Evolutionary conservation across 164 flowering plant species (phyloP).

Genomic region (Berberis vulgaris): DNA sequence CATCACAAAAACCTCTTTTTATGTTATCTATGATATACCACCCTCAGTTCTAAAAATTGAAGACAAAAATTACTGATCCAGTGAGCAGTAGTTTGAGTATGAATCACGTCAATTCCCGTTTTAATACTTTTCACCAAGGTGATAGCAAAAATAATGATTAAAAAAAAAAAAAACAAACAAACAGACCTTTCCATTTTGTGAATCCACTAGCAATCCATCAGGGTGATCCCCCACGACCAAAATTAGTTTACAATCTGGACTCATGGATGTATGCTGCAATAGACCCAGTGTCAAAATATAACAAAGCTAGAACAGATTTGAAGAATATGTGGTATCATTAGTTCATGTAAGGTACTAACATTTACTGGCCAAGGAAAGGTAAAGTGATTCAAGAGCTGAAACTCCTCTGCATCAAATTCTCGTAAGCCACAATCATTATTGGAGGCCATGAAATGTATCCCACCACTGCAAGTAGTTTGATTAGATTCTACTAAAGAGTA

Average conservation of each 20-base stretch:
- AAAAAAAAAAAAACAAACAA: not conserved
- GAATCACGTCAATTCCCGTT: not conserved
- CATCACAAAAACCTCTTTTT: not conserved
- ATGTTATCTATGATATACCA: too few relatives aligned
- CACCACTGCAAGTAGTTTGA: slow-evolving; percentile 35
- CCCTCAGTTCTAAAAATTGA: not conserved
- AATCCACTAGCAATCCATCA: slow-evolving; percentile 54
- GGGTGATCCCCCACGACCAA: slow-evolving; percentile 60
- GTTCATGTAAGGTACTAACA: slow-evolving; percentile 28
- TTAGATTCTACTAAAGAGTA: not conserved
- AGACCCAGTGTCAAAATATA: not conserved
- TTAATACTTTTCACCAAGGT: not conserved
- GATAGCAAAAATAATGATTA: not conserved
- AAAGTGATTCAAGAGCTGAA: slow-evolving; percentile 54
- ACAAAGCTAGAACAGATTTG: not conserved
- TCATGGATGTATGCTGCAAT: slow-evolving; percentile 71
- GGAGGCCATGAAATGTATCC: slow-evolving; percentile 50
- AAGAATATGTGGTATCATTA: not conserved
- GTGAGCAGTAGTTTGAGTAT: not conserved
- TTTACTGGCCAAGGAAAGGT: slow-evolving; percentile 70
- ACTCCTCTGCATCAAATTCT: slow-evolving; percentile 57
- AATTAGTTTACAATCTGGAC: slow-evolving; percentile 56
- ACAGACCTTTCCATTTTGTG: slow-evolving; percentile 60
- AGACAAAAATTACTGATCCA: not conserved
- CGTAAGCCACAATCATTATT: slow-evolving; percentile 64